These are phyloP conservation scores for Tripterygium wilfordii DNA, from an alignment of 177 flowering plant genomes.

Conservation along the genomic window DNA sequence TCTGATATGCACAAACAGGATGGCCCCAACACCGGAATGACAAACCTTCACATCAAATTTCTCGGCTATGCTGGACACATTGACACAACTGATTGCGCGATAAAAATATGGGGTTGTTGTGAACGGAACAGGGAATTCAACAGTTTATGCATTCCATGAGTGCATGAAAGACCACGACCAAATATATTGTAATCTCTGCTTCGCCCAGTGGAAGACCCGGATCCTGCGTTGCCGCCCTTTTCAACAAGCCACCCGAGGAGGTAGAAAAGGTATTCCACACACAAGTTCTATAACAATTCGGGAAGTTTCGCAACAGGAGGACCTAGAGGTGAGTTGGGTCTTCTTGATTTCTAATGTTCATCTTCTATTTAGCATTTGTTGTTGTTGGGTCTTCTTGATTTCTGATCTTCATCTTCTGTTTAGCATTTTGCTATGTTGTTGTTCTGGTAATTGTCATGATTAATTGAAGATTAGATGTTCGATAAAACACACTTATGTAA, in stretches of 20 bases:
- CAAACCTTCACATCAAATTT: constrained; percentile 38
- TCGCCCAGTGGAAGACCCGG: constrained; percentile 55
- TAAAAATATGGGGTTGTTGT: constrained; percentile 28
- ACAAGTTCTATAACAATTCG: constrained; percentile 55
- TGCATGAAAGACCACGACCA: constrained; percentile 60
- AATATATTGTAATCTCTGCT: constrained; percentile 64
- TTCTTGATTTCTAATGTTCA: neutral
- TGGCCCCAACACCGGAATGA: constrained; percentile 30
- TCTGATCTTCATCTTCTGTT: too few relatives aligned
- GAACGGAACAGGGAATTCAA: constrained; percentile 39
- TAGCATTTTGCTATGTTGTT: too few relatives aligned
- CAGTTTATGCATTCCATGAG: constrained; percentile 59
- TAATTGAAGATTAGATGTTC: too few relatives aligned
- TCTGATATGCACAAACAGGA: constrained; percentile 47
- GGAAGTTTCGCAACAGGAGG: constrained; percentile 4
- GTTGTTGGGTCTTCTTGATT: too few relatives aligned
- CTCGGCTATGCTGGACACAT: constrained; percentile 35
- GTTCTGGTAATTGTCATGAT: too few relatives aligned
- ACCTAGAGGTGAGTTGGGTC: constrained; percentile 27
- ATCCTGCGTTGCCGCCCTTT: constrained; percentile 66
- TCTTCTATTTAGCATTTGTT: neutral
- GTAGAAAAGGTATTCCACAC: constrained; percentile 56
- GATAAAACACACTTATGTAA: too few relatives aligned
- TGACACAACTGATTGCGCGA: constrained; percentile 34
- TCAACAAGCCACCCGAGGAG: constrained; percentile 38